Conservation (phyloP, 805 yeast genomes). For the Candida parachauliodes region DNA sequence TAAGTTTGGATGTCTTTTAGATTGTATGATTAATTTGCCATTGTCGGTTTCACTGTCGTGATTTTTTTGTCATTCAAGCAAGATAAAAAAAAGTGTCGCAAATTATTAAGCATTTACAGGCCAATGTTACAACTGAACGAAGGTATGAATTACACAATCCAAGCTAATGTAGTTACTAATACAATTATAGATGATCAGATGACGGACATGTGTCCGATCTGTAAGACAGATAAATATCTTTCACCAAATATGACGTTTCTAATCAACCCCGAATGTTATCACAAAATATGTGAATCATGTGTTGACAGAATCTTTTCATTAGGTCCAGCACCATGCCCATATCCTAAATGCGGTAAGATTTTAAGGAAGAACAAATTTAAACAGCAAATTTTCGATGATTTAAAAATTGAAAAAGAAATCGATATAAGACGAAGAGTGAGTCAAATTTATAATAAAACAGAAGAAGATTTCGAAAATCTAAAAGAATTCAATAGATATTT, state of each 20-base stretch:
- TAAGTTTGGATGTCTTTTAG: too few relatives aligned
- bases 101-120: neutral
- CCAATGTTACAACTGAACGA: slow-evolving; percentile 10
- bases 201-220: slow-evolving; percentile 92
- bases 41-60: neutral
- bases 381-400: slow-evolving; percentile 88
- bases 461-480: slow-evolving; percentile 62
- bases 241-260: slow-evolving; percentile 91
- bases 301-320: slow-evolving; percentile 90
- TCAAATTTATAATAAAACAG: slow-evolving; percentile 74
- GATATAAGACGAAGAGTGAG: slow-evolving; percentile 80
- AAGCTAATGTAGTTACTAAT: neutral
- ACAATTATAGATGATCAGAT: slow-evolving; percentile 41
- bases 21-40: too few relatives aligned
- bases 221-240: slow-evolving; percentile 90
- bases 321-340: slow-evolving; percentile 98
- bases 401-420: slow-evolving; percentile 85
- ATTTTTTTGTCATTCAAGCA: neutral
- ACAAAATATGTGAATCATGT: slow-evolving; percentile 94
- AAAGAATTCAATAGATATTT: slow-evolving; percentile 70
- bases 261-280: slow-evolving; percentile 96
- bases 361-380: slow-evolving; percentile 87
- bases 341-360: slow-evolving; percentile 83
- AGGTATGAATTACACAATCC: slow-evolving; percentile 10
- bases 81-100: neutral